Evolutionary conservation across 148 eudicot genomes (phyloP), one percentile per base, ranked within the genome.

Genomic region (Persicaria tinctoria): DNA sequence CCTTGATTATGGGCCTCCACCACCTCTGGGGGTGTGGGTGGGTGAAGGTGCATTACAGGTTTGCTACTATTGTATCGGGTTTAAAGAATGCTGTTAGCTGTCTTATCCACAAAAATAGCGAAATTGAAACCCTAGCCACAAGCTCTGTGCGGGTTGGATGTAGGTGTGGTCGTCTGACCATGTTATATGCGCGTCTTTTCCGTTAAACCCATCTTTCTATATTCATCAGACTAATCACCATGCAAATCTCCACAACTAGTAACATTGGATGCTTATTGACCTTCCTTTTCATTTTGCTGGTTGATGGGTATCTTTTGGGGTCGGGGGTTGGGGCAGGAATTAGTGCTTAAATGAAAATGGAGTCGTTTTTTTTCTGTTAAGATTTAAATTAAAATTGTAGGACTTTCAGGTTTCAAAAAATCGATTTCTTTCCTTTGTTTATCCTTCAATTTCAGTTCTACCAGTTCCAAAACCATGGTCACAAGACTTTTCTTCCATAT

Each of bases 381-480:
- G 41, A 32, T 50, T 5, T 9, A 66, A 27, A 55, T 13, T 6
- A 3, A 55, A 10, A 51, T 41, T 53, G 17, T 73, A 23, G 17
- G 8, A 32, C 10, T 6, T 12, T 17, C 55, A 32, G 16, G 47
- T 7, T 47, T 74, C 49, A 44, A 16, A 13, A 68, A 76, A 63
- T 78, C 79, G 74, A 70, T 57, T 63, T 73, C 53, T 75, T 47
- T 63, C 63, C 77, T 82, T 85, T 78, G 78, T 80, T 53, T 79
- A 76, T 74, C 72, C 45, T 79, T 80, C 74, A 79, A 73, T 83
- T 84, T 84, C 87, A 83, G 84, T 84, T 83, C 54, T 82, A 27
- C 82, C 41, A 44, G 79, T 76, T 80, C 74, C 72, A 47, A 73
- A 83, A 78, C 57, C 79, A 79, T 78, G 80, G 81, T 82, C 68